phyloP scores from a whole-genome alignment of 768 basidiomycete species.

The Rhizopogon roseolus region DNA sequence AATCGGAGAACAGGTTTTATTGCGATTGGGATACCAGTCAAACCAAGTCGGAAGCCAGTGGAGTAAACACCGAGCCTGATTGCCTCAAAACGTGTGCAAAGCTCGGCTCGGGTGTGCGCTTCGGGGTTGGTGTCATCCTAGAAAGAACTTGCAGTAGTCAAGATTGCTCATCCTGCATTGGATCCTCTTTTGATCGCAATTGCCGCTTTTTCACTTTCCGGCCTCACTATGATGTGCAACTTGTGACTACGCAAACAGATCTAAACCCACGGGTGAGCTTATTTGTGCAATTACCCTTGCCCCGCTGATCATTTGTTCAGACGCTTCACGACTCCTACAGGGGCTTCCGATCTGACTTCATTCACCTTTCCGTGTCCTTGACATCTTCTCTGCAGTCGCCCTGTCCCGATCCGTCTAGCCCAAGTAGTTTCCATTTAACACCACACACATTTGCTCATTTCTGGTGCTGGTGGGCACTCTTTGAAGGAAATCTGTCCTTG shows the following conservation, averaged over 20 bases:
- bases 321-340: conserved; percentile 68
- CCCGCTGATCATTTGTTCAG: conserved; percentile 19
- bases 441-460: conserved; percentile 86
- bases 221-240: conserved; percentile 72
- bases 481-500: conserved; percentile 71
- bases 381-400: conserved; percentile 48
- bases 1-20: neutral
- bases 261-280: conserved; percentile 40
- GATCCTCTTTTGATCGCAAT: conserved; percentile 61
- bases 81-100: conserved; percentile 77
- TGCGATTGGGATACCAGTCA: neutral
- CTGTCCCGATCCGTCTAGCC: conserved; percentile 21
- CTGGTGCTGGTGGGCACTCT: conserved; percentile 88
- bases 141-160: conserved; percentile 72
- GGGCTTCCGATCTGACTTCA: conserved; percentile 89
- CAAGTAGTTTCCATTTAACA: conserved; percentile 80
- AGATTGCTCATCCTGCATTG: conserved; percentile 60
- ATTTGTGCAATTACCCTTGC: neutral
- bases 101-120: conserved; percentile 77
- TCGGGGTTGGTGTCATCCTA: conserved; percentile 77
- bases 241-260: conserved; percentile 42
- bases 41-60: neutral
- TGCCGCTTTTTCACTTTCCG: conserved; percentile 79
- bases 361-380: conserved; percentile 87
- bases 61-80: conserved; percentile 12